phyloP scores from a whole-genome alignment of 495 filamentous ascomycete species.

The Penicillium dipodomyicola region DNA sequence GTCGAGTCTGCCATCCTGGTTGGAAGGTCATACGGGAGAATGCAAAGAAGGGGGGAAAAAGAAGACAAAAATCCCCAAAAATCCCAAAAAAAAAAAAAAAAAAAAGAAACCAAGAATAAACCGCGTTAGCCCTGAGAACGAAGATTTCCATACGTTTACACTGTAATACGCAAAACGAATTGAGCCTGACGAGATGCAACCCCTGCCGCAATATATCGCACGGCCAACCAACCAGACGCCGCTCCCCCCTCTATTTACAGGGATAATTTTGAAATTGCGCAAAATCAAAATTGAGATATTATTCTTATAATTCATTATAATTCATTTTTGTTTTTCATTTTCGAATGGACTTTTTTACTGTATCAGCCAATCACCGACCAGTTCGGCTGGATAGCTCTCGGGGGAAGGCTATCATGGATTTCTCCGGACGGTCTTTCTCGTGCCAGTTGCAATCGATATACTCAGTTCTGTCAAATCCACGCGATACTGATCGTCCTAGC shows the following conservation, averaged over 20 bases:
- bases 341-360: background rate
- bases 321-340: conserved; percentile 14
- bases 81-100: conserved; percentile 3
- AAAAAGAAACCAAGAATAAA: conserved; percentile 8
- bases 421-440: conserved; percentile 28
- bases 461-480: conserved; percentile 25
- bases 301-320: conserved; percentile 4
- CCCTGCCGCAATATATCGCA: conserved; percentile 29
- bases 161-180: conserved; percentile 25
- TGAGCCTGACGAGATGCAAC: conserved; percentile 28
- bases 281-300: conserved; percentile 7
- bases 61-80: conserved; percentile 7
- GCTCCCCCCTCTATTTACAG: conserved; percentile 23
- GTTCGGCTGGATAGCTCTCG: conserved; percentile 19
- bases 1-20: conserved; percentile 1
- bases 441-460: conserved; percentile 37
- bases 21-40: background rate
- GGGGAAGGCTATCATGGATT: conserved; percentile 32
- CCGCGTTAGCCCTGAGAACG: conserved; percentile 17
- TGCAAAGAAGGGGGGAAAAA: conserved; percentile 12
- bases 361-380: conserved; percentile 22
- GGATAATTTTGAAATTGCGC: conserved; percentile 21
- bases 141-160: conserved; percentile 23
- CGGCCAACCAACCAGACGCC: conserved; percentile 32
- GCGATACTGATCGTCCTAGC: conserved; percentile 22